Percentiles rank a stretch among this genome's conserved stretches.
Conservation (phyloP, 768 basidiomycete species). For the Amanita muscaria region DNA sequence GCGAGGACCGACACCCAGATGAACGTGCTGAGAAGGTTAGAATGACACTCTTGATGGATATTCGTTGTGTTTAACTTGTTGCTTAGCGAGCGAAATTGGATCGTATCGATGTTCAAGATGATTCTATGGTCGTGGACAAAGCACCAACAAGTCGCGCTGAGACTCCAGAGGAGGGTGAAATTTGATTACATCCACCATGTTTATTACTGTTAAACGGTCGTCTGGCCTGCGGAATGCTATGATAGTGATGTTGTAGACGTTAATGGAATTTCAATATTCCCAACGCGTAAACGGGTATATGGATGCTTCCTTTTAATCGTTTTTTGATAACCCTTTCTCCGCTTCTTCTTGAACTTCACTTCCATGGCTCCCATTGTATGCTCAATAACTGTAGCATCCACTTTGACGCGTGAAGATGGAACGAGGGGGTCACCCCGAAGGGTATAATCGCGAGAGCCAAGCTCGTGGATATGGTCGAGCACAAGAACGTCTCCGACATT, state of each 20-base stretch:
- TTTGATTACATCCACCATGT: slow-evolving; percentile 38
- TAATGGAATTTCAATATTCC: slow-evolving; percentile 48
- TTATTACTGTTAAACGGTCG: too few relatives aligned
- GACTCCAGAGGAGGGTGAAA: slow-evolving; percentile 85
- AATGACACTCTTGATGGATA: slow-evolving; percentile 11
- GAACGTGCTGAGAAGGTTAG: slow-evolving; percentile 62
- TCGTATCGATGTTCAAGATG: slow-evolving; percentile 26
- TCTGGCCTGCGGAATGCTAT: too few relatives aligned
- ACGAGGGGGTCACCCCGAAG: slow-evolving; percentile 73
- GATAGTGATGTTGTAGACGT: slow-evolving; percentile 17
- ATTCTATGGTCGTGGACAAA: slow-evolving; percentile 37
- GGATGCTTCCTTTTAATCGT: slow-evolving; percentile 91
- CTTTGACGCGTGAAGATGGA: slow-evolving; percentile 54
- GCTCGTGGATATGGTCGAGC: slow-evolving; percentile 83
- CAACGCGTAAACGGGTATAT: slow-evolving; percentile 91
- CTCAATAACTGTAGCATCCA: slow-evolving; percentile 90
- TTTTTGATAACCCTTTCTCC: slow-evolving; percentile 96
- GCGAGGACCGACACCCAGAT: slow-evolving; percentile 40
- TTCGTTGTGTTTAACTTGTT: slow-evolving; percentile 4
- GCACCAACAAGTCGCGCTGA: slow-evolving; percentile 47
- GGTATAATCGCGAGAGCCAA: slow-evolving; percentile 93
- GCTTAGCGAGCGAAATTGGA: slow-evolving; percentile 48
- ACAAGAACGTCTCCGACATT: slow-evolving; percentile 78
- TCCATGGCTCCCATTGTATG: slow-evolving; percentile 96
- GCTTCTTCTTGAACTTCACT: slow-evolving; percentile 90